phyloP scores from a whole-genome alignment of 371 early-diverging fungal species.

The Entomophthora muscae region DNA sequence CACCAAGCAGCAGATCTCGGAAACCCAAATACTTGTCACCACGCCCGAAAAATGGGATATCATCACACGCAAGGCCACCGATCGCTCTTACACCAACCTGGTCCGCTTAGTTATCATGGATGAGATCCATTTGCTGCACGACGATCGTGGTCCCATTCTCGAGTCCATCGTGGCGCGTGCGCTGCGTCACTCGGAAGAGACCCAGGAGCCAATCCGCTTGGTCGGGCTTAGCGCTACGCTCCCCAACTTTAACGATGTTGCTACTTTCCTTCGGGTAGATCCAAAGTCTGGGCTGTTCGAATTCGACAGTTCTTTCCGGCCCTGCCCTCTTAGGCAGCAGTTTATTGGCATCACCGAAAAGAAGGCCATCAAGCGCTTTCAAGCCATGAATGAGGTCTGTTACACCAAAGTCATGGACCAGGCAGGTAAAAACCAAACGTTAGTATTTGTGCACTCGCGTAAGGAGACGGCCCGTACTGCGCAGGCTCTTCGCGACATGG shows the following conservation, averaged over 20 bases:
- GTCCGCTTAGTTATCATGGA: constrained; percentile 96
- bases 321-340: constrained; percentile 88
- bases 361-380: constrained; percentile 82
- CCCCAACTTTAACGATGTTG: constrained; percentile 97
- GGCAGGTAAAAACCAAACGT: constrained; percentile 74
- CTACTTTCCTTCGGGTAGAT: constrained; percentile 84
- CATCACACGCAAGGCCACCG: constrained; percentile 90
- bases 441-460: constrained; percentile 97
- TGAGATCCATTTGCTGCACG: constrained; percentile 98
- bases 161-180: constrained; percentile 94
- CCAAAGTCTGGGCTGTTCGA: constrained; percentile 66
- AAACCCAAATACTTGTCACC: constrained; percentile 94
- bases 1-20: constrained; percentile 83
- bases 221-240: constrained; percentile 98
- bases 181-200: constrained; percentile 73
- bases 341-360: constrained; percentile 92
- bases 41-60: constrained; percentile 99
- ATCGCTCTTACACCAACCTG: constrained; percentile 75
- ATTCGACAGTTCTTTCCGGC: constrained; percentile 87
- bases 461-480: constrained; percentile 95
- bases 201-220: constrained; percentile 80
- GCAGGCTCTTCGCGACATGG: constrained; percentile 75
- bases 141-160: constrained; percentile 96
- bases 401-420: constrained; percentile 88
- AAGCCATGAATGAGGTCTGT: constrained; percentile 89